These are phyloP conservation scores for Cytospora schulzeri DNA, from an alignment of 2,329 filamentous ascomycete genomes.

Conservation along the genomic window DNA sequence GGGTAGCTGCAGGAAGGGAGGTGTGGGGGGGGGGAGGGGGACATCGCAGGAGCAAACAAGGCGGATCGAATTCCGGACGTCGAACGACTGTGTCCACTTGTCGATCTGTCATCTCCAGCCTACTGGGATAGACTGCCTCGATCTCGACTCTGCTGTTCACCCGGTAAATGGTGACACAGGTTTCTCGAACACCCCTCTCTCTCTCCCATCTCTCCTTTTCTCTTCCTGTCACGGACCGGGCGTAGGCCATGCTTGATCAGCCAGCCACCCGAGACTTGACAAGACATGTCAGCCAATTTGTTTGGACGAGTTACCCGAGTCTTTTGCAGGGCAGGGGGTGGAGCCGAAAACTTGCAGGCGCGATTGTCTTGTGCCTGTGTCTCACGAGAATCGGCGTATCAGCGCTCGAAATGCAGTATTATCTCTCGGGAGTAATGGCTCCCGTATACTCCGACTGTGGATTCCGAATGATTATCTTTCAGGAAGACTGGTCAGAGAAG, in stretches of 20 bases:
- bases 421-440: background rate
- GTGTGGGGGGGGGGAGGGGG: background rate
- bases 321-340: constrained; percentile 9
- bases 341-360: constrained; percentile 21
- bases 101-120: background rate
- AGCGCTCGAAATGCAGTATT: background rate
- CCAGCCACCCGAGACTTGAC: constrained; percentile 16
- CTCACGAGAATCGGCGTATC: constrained; percentile 3
- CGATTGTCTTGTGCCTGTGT: constrained; percentile 24
- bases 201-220: background rate
- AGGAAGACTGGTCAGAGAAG: too few relatives aligned
- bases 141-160: background rate
- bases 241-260: background rate
- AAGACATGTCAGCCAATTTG: constrained; percentile 19
- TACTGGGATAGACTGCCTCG: background rate
- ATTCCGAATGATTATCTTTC: background rate
- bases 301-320: constrained; percentile 27
- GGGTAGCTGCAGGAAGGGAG: constrained; percentile 22
- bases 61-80: background rate
- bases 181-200: background rate
- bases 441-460: constrained; percentile 5
- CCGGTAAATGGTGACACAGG: background rate
- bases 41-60: background rate
- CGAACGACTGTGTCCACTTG: background rate
- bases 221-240: constrained; percentile 2